These are phyloP conservation scores for Solanum raphanifolium DNA, from an alignment of 257 asterid species.

Conservation along the genomic window DNA sequence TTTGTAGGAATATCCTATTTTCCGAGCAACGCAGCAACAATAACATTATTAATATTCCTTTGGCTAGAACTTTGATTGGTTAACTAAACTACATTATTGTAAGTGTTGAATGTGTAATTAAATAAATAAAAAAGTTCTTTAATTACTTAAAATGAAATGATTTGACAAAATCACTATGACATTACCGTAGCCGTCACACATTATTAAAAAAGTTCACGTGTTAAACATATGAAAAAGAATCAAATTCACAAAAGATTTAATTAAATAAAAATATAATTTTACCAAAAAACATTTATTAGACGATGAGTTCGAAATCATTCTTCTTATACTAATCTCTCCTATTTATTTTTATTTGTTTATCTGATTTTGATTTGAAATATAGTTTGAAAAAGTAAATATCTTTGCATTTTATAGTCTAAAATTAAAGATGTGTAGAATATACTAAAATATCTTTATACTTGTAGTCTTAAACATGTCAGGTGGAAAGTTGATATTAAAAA, in stretches of 20 bases:
- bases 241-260: neutral
- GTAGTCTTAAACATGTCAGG: neutral
- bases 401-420: neutral
- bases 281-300: neutral
- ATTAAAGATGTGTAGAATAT: neutral
- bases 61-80: neutral
- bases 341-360: neutral
- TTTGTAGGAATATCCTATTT: no score
- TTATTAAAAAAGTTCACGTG: neutral
- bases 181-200: neutral
- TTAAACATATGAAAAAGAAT: neutral
- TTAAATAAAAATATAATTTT: neutral
- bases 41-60: neutral
- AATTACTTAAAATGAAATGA: neutral
- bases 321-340: neutral
- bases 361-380: neutral
- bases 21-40: no score
- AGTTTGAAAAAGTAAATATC: neutral
- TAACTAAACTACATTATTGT: neutral
- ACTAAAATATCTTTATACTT: neutral
- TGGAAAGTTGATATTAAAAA: neutral
- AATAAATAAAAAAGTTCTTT: neutral
- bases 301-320: neutral
- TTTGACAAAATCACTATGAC: neutral
- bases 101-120: neutral